Conservation (phyloP, 2,329 filamentous ascomycete genomes). For the Pseudogymnoascus pannorum region DNA sequence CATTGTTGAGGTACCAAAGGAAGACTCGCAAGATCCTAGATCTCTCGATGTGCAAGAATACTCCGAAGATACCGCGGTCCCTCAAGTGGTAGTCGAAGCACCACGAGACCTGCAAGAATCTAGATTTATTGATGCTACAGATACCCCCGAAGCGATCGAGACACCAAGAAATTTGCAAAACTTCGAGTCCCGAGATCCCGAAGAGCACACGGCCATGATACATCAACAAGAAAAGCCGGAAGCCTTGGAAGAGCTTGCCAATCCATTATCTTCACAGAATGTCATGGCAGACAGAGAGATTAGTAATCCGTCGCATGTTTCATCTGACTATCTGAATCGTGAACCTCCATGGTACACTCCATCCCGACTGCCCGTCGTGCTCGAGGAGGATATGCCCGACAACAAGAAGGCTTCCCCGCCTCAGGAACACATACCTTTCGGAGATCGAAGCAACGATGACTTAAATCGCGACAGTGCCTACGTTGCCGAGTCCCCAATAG, state of each 20-base stretch:
- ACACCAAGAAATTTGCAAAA: not conserved
- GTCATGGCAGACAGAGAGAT: not conserved
- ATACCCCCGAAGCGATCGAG: not conserved
- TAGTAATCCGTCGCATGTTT: not conserved
- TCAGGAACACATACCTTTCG: not conserved
- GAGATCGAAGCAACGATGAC: conserved; percentile 25
- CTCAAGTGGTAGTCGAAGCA: not conserved
- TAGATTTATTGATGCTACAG: not conserved
- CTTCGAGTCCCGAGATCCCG: not conserved
- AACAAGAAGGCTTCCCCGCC: not conserved
- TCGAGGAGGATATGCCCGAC: not conserved
- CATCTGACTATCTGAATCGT: conserved; percentile 1
- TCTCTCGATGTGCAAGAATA: not conserved
- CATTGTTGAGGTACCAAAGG: not conserved
- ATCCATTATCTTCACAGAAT: not conserved
- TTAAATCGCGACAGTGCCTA: conserved; percentile 44
- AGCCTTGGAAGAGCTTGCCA: not conserved
- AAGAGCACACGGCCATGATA: not conserved
- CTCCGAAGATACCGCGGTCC: not conserved
- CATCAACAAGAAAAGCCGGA: not conserved
- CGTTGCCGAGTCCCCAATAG: conserved; percentile 38
- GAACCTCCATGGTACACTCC: conserved; percentile 7
- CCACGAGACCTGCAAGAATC: not conserved
- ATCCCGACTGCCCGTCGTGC: not conserved
- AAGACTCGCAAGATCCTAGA: not conserved